Conservation (phyloP, 768 basidiomycete genomes). For the Rhodotorula diobovata region DNA sequence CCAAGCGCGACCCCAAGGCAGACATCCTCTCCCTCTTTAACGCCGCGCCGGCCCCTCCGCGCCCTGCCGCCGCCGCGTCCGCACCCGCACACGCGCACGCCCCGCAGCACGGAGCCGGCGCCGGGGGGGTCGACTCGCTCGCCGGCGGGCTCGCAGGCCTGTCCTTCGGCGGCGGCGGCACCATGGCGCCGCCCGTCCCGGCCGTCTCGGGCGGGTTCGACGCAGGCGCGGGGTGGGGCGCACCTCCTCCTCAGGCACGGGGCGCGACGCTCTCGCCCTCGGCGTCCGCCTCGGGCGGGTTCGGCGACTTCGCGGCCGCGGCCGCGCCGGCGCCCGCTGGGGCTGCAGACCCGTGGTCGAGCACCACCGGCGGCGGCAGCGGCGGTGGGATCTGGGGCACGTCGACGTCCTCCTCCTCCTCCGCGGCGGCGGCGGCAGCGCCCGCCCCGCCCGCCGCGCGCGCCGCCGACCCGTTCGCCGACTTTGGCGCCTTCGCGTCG, state of each 20-base stretch:
- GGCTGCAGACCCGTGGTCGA: conserved; percentile 7
- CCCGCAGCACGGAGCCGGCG: background rate
- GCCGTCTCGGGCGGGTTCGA: background rate
- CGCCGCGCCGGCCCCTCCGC: conserved; percentile 47
- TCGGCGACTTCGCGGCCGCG: background rate
- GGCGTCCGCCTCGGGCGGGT: background rate
- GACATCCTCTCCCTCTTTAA: conserved; percentile 82
- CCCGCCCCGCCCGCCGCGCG: background rate
- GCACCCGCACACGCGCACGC: background rate
- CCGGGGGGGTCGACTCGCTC: background rate
- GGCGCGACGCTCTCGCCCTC: background rate
- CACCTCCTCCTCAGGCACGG: too few relatives aligned
- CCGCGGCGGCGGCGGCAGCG: background rate
- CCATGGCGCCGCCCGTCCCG: background rate
- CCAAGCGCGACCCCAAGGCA: conserved; percentile 54
- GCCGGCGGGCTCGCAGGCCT: conserved; percentile 19
- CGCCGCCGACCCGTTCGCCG: conserved; percentile 31
- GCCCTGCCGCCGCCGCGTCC: background rate
- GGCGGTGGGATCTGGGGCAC: background rate
- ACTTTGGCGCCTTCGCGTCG: conserved; percentile 29
- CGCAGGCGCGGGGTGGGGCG: background rate
- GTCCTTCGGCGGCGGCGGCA: conserved; percentile 9
- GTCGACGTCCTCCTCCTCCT: conserved; percentile 1
- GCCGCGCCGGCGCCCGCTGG: background rate
- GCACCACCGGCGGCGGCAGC: background rate